Evolutionary conservation across 768 basidiomycete species (phyloP).

Genomic region (Dioszegia hungarica): DNA sequence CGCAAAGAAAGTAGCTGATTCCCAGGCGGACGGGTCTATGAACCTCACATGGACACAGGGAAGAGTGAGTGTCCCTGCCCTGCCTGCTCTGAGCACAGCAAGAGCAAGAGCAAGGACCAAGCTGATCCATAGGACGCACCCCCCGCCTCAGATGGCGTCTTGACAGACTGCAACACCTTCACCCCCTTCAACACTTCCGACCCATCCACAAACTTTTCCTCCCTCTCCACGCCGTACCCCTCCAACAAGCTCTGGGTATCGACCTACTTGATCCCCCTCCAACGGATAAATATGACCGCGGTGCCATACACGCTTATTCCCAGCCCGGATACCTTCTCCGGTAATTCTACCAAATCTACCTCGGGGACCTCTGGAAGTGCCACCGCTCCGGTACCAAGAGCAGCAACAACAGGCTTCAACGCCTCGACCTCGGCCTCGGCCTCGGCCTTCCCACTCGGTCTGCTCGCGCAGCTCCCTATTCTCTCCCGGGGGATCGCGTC

Average conservation of each 20-base stretch:
- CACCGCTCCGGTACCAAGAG: no score
- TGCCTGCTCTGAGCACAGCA: no score
- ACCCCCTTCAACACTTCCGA: constrained; percentile 21
- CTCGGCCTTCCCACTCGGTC: neutral
- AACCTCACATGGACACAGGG: constrained; percentile 26
- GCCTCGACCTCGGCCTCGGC: neutral
- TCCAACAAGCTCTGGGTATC: constrained; percentile 24
- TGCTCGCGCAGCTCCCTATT: constrained; percentile 21
- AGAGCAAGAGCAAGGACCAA: neutral
- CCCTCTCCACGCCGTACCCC: constrained; percentile 36
- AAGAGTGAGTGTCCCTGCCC: constrained; percentile 27
- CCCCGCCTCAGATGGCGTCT: constrained; percentile 23
- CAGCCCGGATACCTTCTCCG: neutral
- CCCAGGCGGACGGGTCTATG: neutral
- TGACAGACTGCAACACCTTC: constrained; percentile 35
- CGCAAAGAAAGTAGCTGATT: no score
- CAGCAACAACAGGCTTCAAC: no score
- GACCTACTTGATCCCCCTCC: constrained; percentile 34
- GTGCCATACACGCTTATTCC: neutral
- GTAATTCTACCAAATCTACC: no score
- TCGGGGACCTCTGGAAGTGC: no score
- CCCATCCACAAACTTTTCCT: constrained; percentile 15
- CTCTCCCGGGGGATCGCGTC: constrained; percentile 34
- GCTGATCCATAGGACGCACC: constrained; percentile 32
- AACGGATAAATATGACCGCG: neutral